These are phyloP conservation scores for Termitomyces sp. DNA, from an alignment of 768 basidiomycete genomes.

Conservation along the genomic window DNA sequence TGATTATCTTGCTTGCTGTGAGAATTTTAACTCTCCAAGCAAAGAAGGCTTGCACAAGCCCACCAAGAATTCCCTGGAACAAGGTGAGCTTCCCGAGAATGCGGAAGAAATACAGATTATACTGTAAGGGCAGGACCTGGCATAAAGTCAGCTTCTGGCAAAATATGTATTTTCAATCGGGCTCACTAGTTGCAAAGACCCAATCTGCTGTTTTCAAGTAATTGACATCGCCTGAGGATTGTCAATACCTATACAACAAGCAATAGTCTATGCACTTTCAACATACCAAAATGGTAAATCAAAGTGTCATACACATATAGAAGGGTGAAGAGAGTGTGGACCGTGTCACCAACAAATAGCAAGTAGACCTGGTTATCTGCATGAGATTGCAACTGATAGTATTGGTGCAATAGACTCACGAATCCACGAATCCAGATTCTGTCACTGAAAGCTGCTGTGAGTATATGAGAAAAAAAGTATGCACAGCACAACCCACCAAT, in stretches of 20 bases:
- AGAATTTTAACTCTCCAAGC: slow-evolving; percentile 24
- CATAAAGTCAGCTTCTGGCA: not conserved
- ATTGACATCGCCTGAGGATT: not conserved
- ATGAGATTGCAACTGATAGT: not conserved
- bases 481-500: slow-evolving; percentile 23
- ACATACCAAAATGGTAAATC: slow-evolving; percentile 43
- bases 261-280: not conserved
- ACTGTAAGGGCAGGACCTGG: slow-evolving; percentile 18
- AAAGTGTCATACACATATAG: slow-evolving; percentile 46
- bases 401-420: slow-evolving; percentile 25
- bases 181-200: slow-evolving; percentile 15
- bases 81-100: not conserved
- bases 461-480: not conserved
- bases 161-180: not conserved
- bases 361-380: slow-evolving; percentile 30
- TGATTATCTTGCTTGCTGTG: slow-evolving; percentile 16
- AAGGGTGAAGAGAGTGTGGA: slow-evolving; percentile 44
- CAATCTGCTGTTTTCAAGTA: slow-evolving; percentile 11
- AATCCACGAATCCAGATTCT: slow-evolving; percentile 42
- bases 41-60: slow-evolving; percentile 16
- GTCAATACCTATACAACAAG: not conserved
- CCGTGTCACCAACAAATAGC: slow-evolving; percentile 47
- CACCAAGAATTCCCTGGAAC: slow-evolving; percentile 15
- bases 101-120: not conserved
- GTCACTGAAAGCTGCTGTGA: slow-evolving; percentile 31